Conservation (phyloP, 2,329 filamentous ascomycete genomes). For the Kalaharituber pfeilii region DNA sequence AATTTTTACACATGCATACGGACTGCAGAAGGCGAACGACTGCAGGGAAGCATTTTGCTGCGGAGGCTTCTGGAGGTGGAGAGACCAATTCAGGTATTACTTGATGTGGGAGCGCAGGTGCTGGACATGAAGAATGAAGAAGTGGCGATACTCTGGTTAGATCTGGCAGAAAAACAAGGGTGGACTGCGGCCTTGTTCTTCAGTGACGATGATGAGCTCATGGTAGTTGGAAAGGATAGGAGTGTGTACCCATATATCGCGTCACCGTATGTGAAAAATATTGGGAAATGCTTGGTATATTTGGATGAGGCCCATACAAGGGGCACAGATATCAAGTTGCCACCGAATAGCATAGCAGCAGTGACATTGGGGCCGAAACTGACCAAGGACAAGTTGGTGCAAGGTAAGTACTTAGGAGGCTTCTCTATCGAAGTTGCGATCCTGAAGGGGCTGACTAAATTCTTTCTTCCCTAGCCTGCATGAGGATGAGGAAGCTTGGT, state of each 20-base stretch:
- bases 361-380: constrained; percentile 48
- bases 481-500: constrained; percentile 54
- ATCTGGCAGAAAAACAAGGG: neutral
- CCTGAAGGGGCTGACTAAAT: neutral
- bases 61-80: neutral
- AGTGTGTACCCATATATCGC: constrained; percentile 34
- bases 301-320: constrained; percentile 54
- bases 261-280: constrained; percentile 40
- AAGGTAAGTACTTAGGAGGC: constrained; percentile 34
- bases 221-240: constrained; percentile 35
- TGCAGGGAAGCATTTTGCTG: neutral
- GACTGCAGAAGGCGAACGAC: constrained; percentile 3
- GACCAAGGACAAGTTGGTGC: constrained; percentile 51
- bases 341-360: constrained; percentile 40
- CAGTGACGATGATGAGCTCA: constrained; percentile 37
- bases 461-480: constrained; percentile 46
- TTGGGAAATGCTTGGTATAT: constrained; percentile 46
- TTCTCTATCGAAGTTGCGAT: neutral
- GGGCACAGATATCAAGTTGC: constrained; percentile 48
- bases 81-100: constrained; percentile 37
- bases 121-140: constrained; percentile 42
- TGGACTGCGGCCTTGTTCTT: constrained; percentile 40
- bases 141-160: constrained; percentile 25
- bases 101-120: constrained; percentile 53
- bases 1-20: constrained; percentile 11